Conservation (phyloP, 345 rosid genomes). For the Melaleuca quinquenervia region DNA sequence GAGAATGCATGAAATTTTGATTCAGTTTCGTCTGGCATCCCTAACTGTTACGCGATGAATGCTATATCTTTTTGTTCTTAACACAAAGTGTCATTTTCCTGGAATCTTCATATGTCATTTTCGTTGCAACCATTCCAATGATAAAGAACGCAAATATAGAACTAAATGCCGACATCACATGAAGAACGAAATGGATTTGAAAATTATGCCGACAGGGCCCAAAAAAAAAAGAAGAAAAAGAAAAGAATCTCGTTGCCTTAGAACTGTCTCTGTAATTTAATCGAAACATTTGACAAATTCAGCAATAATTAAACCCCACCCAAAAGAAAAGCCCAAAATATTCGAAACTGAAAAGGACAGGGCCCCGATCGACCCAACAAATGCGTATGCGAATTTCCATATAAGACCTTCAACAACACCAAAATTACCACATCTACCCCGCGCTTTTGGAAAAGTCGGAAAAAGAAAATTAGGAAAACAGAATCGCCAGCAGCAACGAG, state of each 20-base stretch:
- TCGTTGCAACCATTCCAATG: not conserved
- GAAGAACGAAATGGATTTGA: not conserved
- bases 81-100: not conserved
- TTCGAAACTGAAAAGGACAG: not conserved
- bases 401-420: not conserved
- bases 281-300: not conserved
- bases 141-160: not conserved
- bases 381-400: not conserved
- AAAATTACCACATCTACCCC: not conserved
- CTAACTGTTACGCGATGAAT: not conserved
- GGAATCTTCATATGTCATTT: not conserved
- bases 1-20: too few species aligned
- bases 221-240: too few species aligned
- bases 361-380: not conserved
- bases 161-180: not conserved
- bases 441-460: not conserved
- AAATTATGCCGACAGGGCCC: not conserved
- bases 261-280: not conserved
- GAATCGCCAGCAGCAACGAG: not conserved
- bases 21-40: too few species aligned
- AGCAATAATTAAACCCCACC: not conserved
- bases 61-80: too few species aligned
- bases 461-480: not conserved
- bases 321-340: not conserved
- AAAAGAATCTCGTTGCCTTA: rapidly evolving